Base-by-base conservation (phyloP, 2,329 filamentous ascomycete species). In the Colletotrichum costaricense region DNA sequence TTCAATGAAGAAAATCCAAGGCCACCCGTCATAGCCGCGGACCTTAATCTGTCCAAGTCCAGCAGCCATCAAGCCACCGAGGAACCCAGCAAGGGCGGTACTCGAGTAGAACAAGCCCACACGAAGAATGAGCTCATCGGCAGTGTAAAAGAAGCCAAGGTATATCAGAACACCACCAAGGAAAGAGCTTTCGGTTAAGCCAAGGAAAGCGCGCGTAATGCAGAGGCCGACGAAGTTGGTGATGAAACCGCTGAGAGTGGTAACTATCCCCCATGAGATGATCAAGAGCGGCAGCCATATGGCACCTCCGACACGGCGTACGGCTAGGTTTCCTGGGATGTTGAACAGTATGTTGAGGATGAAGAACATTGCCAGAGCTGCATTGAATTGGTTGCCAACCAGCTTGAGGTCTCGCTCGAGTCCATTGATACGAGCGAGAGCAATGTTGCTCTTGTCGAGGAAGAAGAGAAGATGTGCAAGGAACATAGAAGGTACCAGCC, bases 61-160 rank as follows among this genome's bases (percentile, higher is more conserved):
- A 1, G 63, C 56, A 9, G 59, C 75, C n/a, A 76, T 16, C 1
- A 76, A 62, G 1, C 75, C 75, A 24, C 73, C 74, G 4, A 76
- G 33, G 11, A 73, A 73, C 8, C 70, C 74, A 2, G 75, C 74
- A 1, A 76, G 64, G 5, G 75, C 64, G 16, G 70, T 69, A 54
- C 70, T 75, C 2, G 75, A 75, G 62, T 78, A 79, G 57, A 79
- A 78, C 1, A 78, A 68, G 4, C 77, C 77, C 6, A 77, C 74
- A 1, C 77, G 75, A n/a, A 75, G 54, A 11, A 76, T 74, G 33
- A 79, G 73, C 46, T 79, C 74, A n/a, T 76, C 70, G 5, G 67
- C 58, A 2, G 74, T 76, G 35, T 79, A 79, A 60, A 78, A 79
- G 60, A 78, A 78, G 16, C 73, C 76, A n/a, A 79, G 74, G 35